Evolutionary conservation across 1,284 basidiomycete species (phyloP).

Genomic region (Dichomitus squalens): DNA sequence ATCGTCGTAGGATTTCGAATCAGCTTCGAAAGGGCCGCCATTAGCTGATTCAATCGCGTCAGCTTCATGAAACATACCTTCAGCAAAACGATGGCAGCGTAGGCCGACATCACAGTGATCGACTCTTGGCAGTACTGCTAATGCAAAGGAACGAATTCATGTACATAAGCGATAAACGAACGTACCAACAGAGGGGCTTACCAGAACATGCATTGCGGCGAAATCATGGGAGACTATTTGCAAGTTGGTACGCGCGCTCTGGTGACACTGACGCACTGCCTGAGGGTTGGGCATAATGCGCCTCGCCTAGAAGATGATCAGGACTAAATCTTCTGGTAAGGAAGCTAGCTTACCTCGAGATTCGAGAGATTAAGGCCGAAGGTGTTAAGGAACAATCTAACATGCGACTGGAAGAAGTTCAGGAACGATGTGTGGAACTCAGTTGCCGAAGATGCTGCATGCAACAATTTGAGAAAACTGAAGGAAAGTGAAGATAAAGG

Average conservation of each 20-base stretch:
- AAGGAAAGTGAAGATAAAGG: not conserved
- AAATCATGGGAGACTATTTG: constrained; percentile 74
- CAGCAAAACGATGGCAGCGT: constrained; percentile 76
- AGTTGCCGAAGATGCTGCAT: constrained; percentile 54
- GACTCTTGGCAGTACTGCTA: constrained; percentile 84
- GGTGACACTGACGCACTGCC: constrained; percentile 71
- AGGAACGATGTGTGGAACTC: constrained; percentile 76
- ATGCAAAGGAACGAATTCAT: not conserved
- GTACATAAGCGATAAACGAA: not conserved
- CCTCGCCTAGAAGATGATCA: constrained; percentile 33
- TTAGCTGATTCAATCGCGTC: not conserved
- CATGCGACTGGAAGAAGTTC: constrained; percentile 73
- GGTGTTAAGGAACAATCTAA: constrained; percentile 78
- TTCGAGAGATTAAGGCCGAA: constrained; percentile 72
- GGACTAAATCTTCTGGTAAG: constrained; percentile 12
- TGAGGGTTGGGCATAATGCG: constrained; percentile 61
- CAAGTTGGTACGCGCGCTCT: constrained; percentile 68
- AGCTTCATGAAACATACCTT: constrained; percentile 46
- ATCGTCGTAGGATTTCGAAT: constrained; percentile 61
- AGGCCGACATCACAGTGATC: constrained; percentile 81
- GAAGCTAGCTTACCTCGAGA: constrained; percentile 45
- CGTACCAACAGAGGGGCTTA: constrained; percentile 37
- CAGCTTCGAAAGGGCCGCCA: constrained; percentile 44
- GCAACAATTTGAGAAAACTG: not conserved
- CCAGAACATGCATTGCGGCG: constrained; percentile 72